Evolutionary conservation across 2,329 filamentous ascomycete species (phyloP).

Genomic region (Phialophora tarda): DNA sequence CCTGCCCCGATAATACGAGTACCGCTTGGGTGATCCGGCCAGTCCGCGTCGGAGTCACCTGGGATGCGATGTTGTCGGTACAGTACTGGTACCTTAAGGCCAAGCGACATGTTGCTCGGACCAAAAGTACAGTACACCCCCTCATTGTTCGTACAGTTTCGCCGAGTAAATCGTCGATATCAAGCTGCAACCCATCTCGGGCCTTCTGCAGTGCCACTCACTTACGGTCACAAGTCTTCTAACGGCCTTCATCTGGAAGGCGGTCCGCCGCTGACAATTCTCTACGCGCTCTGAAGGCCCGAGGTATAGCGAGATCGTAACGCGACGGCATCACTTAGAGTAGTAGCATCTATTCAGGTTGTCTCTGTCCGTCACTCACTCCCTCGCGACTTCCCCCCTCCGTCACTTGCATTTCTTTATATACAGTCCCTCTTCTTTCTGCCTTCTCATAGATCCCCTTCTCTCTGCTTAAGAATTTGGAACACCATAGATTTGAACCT

Average conservation of each 20-base stretch:
- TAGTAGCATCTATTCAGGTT: background rate
- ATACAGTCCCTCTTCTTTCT: background rate
- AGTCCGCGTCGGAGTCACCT: background rate
- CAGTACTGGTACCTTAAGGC: background rate
- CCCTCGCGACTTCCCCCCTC: background rate
- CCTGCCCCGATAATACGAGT: background rate
- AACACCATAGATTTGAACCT: background rate
- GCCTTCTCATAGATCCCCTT: background rate
- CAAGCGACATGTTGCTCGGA: background rate
- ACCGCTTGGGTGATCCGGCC: background rate
- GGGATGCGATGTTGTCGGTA: background rate
- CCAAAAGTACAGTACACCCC: background rate
- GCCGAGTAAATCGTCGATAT: constrained; percentile 22
- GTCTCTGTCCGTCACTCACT: background rate
- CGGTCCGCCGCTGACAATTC: constrained; percentile 15
- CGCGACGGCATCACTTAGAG: background rate
- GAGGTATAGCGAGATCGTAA: background rate
- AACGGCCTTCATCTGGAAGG: constrained; percentile 15
- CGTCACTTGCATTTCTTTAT: background rate
- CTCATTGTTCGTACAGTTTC: background rate
- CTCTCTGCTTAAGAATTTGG: background rate
- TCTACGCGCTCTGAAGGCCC: background rate
- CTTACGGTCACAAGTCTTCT: background rate
- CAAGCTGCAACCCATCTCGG: background rate
- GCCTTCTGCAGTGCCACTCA: background rate